Conservation (phyloP, 768 basidiomycete genomes). For the Suillus americanus region DNA sequence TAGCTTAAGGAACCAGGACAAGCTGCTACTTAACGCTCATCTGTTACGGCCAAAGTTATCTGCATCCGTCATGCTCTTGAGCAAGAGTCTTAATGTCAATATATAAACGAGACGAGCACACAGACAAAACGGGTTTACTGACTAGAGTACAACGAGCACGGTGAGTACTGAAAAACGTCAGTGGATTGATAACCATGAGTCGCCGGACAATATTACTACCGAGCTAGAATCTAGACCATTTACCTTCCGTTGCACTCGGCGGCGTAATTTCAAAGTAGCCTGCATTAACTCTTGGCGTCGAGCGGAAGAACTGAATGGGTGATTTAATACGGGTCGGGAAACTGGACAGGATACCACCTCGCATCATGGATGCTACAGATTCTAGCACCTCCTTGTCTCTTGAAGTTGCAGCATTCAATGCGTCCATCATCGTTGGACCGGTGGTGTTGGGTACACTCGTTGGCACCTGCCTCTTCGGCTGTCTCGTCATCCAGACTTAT, state of each 20-base stretch:
- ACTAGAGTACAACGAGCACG: no score
- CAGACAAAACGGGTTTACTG: background rate
- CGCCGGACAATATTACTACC: background rate
- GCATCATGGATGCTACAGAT: background rate
- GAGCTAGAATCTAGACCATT: background rate
- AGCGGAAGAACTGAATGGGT: background rate
- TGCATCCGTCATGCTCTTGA: background rate
- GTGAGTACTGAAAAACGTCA: background rate
- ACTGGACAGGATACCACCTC: background rate
- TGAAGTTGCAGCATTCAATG: background rate
- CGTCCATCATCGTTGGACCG: slow-evolving; percentile 20
- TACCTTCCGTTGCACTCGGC: background rate
- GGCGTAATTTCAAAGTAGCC: background rate
- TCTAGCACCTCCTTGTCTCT: background rate
- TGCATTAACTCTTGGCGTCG: background rate
- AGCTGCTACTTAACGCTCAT: background rate
- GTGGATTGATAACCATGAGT: background rate
- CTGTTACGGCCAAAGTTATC: background rate
- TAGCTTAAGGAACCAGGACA: background rate
- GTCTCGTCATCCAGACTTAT: slow-evolving; percentile 24
- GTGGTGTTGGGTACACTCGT: slow-evolving; percentile 21
- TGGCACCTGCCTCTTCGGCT: slow-evolving; percentile 24
- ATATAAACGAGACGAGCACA: background rate
- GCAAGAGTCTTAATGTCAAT: background rate
- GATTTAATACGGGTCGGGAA: background rate